Conservation (phyloP, 164 flowering plant species). For the Chloranthus sessilifolius region DNA sequence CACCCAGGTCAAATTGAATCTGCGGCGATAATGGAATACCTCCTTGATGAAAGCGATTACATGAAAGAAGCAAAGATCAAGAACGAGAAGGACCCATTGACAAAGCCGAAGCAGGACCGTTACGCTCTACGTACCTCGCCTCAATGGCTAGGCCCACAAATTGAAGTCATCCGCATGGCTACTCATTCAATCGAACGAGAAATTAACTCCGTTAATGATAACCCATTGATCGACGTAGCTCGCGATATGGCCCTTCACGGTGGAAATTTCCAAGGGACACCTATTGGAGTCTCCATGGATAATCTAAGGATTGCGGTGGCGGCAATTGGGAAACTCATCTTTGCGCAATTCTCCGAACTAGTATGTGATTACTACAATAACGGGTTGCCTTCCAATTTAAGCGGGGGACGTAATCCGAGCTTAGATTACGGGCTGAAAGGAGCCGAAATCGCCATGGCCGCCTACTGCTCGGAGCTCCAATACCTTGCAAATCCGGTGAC, state of each 20-base stretch:
- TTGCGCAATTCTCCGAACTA: slow-evolving; percentile 22
- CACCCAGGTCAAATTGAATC: slow-evolving; percentile 29
- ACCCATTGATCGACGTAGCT: slow-evolving; percentile 23
- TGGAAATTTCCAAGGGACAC: slow-evolving; percentile 22
- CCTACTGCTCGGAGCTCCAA: slow-evolving; percentile 21
- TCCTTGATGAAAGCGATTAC: slow-evolving; percentile 27
- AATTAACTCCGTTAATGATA: slow-evolving; percentile 24
- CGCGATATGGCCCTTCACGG: slow-evolving; percentile 21
- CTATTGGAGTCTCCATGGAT: slow-evolving; percentile 33
- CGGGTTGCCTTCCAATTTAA: slow-evolving; percentile 27
- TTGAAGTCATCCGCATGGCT: slow-evolving; percentile 33
- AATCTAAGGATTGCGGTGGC: slow-evolving; percentile 30
- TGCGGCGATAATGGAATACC: slow-evolving; percentile 28
- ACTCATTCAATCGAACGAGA: slow-evolving; percentile 35
- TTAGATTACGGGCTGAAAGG: slow-evolving; percentile 19
- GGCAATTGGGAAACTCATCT: slow-evolving; percentile 28
- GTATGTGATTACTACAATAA: slow-evolving; percentile 31
- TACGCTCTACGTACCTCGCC: slow-evolving; percentile 32
- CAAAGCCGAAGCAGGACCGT: slow-evolving; percentile 39
- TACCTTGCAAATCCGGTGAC: slow-evolving; percentile 24
- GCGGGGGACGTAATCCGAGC: slow-evolving; percentile 26
- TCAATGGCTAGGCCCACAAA: slow-evolving; percentile 26
- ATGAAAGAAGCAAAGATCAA: slow-evolving; percentile 23
- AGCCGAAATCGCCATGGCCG: slow-evolving; percentile 23
- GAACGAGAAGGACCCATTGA: slow-evolving; percentile 30